Evolutionary conservation across 2,329 filamentous ascomycete species (phyloP).

Genomic region (Exophiala viscosa): DNA sequence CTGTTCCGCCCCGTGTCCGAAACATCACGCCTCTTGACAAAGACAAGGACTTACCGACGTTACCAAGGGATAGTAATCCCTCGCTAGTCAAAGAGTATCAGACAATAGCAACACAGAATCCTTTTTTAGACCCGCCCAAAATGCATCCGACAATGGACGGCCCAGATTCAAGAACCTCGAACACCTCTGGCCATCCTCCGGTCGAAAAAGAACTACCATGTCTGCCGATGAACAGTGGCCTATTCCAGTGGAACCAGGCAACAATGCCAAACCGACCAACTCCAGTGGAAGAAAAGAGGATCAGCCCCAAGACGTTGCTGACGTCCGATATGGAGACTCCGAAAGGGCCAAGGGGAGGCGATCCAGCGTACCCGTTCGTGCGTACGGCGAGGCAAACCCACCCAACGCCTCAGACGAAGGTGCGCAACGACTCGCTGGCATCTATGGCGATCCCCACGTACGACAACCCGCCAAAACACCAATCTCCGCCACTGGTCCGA

Average conservation of each 20-base stretch:
- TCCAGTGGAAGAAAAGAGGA: neutral
- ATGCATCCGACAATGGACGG: conserved; percentile 2
- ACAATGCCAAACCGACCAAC: neutral
- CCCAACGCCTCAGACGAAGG: neutral
- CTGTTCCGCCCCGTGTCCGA: conserved; percentile 6
- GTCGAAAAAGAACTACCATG: conserved; percentile 26
- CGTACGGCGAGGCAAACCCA: conserved; percentile 8
- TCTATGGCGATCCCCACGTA: conserved; percentile 19
- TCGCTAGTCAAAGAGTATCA: neutral
- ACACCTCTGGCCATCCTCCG: conserved; percentile 15
- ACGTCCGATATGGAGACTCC: neutral
- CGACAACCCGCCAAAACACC: conserved; percentile 29
- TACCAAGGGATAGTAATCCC: conserved; percentile 22
- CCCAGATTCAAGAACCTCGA: conserved; percentile 16
- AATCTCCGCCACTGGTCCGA: conserved; percentile 29
- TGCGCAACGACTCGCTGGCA: conserved; percentile 1
- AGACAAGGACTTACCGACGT: conserved; percentile 35
- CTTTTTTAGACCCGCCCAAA: conserved; percentile 31
- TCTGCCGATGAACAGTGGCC: conserved; percentile 28
- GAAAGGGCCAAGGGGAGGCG: conserved; percentile 13
- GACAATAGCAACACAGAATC: conserved; percentile 2
- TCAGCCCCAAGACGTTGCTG: neutral
- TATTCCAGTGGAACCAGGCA: conserved; percentile 23
- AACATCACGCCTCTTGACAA: conserved; percentile 41
- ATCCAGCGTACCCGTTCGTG: conserved; percentile 11